A percentile compares a stretch with the other conserved stretches of the same genome.
phyloP scores from a whole-genome alignment of 2,329 filamentous ascomycete species.

The Scytalidium lignicola region DNA sequence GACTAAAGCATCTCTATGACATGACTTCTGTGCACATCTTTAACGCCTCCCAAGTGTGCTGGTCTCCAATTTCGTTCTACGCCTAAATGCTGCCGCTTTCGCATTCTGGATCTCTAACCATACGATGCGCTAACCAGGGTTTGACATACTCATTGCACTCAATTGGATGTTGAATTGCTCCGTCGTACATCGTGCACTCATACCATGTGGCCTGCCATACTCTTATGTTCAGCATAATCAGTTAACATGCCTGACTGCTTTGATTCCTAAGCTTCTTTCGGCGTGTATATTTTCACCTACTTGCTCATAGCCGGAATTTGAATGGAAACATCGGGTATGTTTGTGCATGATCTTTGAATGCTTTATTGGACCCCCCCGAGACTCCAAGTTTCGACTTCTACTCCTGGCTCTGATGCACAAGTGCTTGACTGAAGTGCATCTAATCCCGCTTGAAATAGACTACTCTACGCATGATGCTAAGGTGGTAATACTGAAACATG shows the following conservation, averaged over 20 bases:
- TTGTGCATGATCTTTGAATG: background rate
- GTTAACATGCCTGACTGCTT: background rate
- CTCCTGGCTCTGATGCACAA: background rate
- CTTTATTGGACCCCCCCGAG: background rate
- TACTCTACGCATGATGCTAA: background rate
- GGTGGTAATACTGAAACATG: background rate
- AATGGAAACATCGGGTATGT: background rate
- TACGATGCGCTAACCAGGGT: constrained; percentile 9
- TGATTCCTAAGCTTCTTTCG: background rate
- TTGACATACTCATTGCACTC: constrained; percentile 10
- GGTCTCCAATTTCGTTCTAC: constrained; percentile 17
- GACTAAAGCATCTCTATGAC: constrained; percentile 23
- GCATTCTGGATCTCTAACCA: constrained; percentile 3
- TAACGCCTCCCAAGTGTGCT: constrained; percentile 13
- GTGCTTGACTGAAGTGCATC: background rate
- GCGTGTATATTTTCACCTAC: background rate
- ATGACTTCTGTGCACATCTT: constrained; percentile 27
- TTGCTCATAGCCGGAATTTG: background rate
- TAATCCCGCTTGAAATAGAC: background rate
- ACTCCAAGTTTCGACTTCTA: background rate
- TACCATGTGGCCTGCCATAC: background rate
- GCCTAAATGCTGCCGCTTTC: constrained; percentile 9
- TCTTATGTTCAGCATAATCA: background rate
- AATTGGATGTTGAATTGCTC: background rate
- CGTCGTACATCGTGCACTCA: background rate